Evolutionary conservation across 2,329 filamentous ascomycete species (phyloP), one percentile per base, ranked within the genome.

Genomic region (Ophidiomyces ophidiicola): DNA sequence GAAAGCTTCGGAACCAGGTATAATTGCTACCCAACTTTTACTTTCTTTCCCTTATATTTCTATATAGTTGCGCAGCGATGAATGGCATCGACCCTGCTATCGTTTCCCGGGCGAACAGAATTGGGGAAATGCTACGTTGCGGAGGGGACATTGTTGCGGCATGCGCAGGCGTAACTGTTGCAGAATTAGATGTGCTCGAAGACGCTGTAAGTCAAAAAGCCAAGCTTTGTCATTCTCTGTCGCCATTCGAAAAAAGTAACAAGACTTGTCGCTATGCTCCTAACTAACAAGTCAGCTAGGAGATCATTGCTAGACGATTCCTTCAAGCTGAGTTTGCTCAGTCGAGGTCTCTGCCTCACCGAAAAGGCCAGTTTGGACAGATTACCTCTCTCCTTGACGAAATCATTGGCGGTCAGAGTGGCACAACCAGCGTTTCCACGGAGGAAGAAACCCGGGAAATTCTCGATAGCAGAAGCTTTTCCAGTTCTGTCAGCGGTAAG

Each of bases 1-100:
- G 80, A 82, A 10, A 94, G 86, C 53, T 92, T 93, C 52, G 90
- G 90, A 0, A 82, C 78, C 19, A 72, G 74, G 59, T 72, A 57
- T 41, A 57, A 23, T n/a, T 28, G 7, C 15, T 5, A 24, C 18
- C 15, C 2, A 6, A 18, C 4, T 18, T 34, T 19, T 26, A 40
- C 11, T 23, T 34, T 12, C 24, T 24, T 21, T 7, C 11, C 10
- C 24, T 25, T 23, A 41, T 25, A 12, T 39, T 30, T 6, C 24
- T 5, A 18, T 19, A 32, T 44, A 74, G 69, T 38, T 96, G 90
- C 54, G 90, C 90, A 19, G 77, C 78, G 3, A 73, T 93, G 58
- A 94, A 93, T 51, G 87, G 87, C 1, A 76, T 98, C 10, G 78
- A 84, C 20, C 53, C 62, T 12, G 68, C 71, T 4, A 73, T 96